These are phyloP conservation scores for Dispira parvispora DNA, from an alignment of 192 early-diverging fungal genomes.

Conservation along the genomic window DNA sequence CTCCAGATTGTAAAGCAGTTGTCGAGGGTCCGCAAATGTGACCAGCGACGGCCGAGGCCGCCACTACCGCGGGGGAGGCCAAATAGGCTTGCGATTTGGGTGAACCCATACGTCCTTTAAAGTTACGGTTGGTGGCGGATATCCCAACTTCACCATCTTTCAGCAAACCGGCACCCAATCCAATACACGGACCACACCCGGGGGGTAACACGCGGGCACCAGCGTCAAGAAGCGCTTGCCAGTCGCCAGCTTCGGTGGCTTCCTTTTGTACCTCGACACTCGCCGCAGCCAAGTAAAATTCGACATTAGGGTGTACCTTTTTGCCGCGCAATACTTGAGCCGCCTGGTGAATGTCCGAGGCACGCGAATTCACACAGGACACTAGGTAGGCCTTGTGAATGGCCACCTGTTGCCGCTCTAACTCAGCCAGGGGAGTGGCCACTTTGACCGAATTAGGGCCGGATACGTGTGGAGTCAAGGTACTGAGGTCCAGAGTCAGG, in stretches of 20 bases:
- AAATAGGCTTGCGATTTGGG: constrained; percentile 83
- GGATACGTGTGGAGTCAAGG: constrained; percentile 73
- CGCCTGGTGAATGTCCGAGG: constrained; percentile 72
- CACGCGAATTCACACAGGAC: constrained; percentile 91
- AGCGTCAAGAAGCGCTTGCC: constrained; percentile 70
- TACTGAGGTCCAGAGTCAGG: constrained; percentile 72
- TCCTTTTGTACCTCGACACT: constrained; percentile 82
- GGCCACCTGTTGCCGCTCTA: constrained; percentile 53
- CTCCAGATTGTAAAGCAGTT: constrained; percentile 10
- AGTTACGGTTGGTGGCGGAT: constrained; percentile 98
- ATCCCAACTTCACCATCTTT: constrained; percentile 96
- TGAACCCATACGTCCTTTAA: constrained; percentile 97
- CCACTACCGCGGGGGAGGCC: constrained; percentile 89
- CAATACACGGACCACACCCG: constrained; percentile 95
- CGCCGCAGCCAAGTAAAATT: constrained; percentile 94
- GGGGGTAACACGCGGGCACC: constrained; percentile 81
- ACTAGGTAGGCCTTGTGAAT: constrained; percentile 97
- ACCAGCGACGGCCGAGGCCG: constrained; percentile 80
- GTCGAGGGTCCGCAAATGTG: constrained; percentile 47
- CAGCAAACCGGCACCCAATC: constrained; percentile 79
- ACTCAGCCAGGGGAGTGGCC: constrained; percentile 55
- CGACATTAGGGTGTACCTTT: constrained; percentile 60
- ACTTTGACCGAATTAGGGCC: constrained; percentile 96
- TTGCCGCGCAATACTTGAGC: constrained; percentile 58
- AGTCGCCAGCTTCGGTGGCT: constrained; percentile 68